These are phyloP conservation scores for Tubosaeta sp. DNA, from an alignment of 768 basidiomycete genomes.

Conservation along the genomic window DNA sequence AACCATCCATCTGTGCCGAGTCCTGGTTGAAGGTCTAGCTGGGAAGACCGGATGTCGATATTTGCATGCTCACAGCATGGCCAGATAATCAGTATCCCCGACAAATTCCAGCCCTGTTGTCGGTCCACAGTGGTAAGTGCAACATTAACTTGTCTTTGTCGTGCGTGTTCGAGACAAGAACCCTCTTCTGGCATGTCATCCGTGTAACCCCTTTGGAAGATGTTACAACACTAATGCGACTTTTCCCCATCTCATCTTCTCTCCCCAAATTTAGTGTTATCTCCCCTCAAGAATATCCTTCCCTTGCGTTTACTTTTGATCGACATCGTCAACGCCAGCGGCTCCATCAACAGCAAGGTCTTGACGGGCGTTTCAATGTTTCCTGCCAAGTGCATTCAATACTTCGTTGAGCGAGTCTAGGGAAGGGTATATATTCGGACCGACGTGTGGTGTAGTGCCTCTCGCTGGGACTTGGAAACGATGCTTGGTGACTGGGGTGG, in stretches of 20 bases:
- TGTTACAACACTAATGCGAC: background rate
- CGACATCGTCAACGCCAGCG: slow-evolving; percentile 17
- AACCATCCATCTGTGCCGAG: background rate
- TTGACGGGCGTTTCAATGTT: slow-evolving; percentile 19
- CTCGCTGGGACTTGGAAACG: background rate
- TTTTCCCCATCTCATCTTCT: background rate
- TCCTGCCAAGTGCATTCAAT: slow-evolving; percentile 6
- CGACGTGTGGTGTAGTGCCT: slow-evolving; percentile 4
- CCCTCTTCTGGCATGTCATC: background rate
- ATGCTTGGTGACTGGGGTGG: slow-evolving; percentile 1
- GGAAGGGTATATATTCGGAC: slow-evolving; percentile 8
- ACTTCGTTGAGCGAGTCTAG: background rate
- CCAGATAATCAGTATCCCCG: no score
- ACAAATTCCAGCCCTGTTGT: background rate
- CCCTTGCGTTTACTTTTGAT: slow-evolving; percentile 23
- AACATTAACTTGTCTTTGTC: background rate
- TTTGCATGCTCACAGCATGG: background rate
- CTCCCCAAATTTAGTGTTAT: slow-evolving; percentile 11
- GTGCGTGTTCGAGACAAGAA: no score
- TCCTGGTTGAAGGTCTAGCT: background rate
- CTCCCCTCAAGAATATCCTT: slow-evolving; percentile 17
- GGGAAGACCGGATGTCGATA: background rate
- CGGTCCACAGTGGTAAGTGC: background rate
- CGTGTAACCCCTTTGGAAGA: background rate
- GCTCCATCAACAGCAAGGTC: slow-evolving; percentile 15